A percentile compares a stretch with the other conserved stretches of the same genome.
These are phyloP conservation scores for Wickerhamomyces rabaulensis DNA, from an alignment of 805 yeast genomes.

Conservation along the genomic window DNA sequence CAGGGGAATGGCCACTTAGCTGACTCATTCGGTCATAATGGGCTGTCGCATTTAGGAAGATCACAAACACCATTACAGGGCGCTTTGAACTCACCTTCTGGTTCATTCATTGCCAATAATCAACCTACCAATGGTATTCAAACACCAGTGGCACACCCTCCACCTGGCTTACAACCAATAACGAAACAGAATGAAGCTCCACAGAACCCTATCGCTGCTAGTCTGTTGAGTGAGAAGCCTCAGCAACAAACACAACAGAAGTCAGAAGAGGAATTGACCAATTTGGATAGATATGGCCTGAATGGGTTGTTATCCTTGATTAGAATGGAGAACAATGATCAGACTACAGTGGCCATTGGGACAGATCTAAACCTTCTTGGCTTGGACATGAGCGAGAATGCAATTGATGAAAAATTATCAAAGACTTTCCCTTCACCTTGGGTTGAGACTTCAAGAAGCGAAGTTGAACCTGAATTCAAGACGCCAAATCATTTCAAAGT, in stretches of 20 bases:
- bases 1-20: neutral
- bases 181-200: neutral
- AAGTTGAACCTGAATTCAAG: slow-evolving; percentile 78
- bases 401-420: slow-evolving; percentile 39
- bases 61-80: slow-evolving; percentile 14
- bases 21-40: neutral
- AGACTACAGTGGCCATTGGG: slow-evolving; percentile 66
- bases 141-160: neutral
- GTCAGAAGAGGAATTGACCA: slow-evolving; percentile 26
- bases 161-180: slow-evolving; percentile 5
- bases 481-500: slow-evolving; percentile 44
- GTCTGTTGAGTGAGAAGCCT: neutral
- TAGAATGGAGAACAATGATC: slow-evolving; percentile 57
- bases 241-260: slow-evolving; percentile 2
- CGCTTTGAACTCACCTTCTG: slow-evolving; percentile 9
- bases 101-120: slow-evolving; percentile 1
- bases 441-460: slow-evolving; percentile 86
- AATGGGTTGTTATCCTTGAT: slow-evolving; percentile 57
- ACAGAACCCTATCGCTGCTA: neutral
- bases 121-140: slow-evolving; percentile 2
- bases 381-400: slow-evolving; percentile 43
- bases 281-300: slow-evolving; percentile 62
- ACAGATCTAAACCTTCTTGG: slow-evolving; percentile 68
- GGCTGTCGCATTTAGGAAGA: slow-evolving; percentile 6
- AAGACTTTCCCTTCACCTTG: slow-evolving; percentile 85